Evolutionary conservation across 116 monocot species (phyloP), one percentile per base, ranked within the genome.

Genomic region (Phalaenopsis hybrid): DNA sequence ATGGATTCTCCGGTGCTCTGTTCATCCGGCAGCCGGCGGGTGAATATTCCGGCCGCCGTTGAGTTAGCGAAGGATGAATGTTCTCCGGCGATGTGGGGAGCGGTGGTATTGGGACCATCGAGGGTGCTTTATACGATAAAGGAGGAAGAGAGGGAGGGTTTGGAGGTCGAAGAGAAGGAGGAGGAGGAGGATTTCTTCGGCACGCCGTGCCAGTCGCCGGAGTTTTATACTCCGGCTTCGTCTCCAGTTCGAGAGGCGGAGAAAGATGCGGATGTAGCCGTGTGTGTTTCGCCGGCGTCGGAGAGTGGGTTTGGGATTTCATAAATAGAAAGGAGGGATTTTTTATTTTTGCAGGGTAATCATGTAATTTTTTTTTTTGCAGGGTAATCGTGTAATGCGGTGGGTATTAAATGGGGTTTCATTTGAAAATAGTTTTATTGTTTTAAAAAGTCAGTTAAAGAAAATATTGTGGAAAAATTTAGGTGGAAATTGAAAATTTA

Each of bases 51-150:
- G 59, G 1, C 9, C 23, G 16, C 21, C 5, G 75, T 11, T 21
- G 58, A 34, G 25, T 23, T 2, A 4, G 55, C 16, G 55, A 4
- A 75, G 25, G 75, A 57, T 20, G 81, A 74, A 73, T 55, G 34
- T 23, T 37, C 11, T 6, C 74, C 74, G 55, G 81, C 23, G 7
- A 18, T 10, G 74, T 81, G 72, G 81, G 17, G 74, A 45, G 58
- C 81, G 28, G 41, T 11, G 74, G n/a, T 2, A 25, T 52, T 81
- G 6, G 72, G 81, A n/a, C 48, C 49, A 20, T 74, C 81, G 49
- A 82, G 81, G 34, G 75, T 76, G 74, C 37, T 82, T 33, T 75
- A 76, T 55, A 82, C 81, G 75, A 82, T 82, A 74, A 75, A 25
- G 28, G 81, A 82, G 59, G 81, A 82, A 58, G 81, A 82, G 31